Evolutionary conservation across 2,329 filamentous ascomycete species (phyloP).

Genomic region (Colletotrichum gigasporum): DNA sequence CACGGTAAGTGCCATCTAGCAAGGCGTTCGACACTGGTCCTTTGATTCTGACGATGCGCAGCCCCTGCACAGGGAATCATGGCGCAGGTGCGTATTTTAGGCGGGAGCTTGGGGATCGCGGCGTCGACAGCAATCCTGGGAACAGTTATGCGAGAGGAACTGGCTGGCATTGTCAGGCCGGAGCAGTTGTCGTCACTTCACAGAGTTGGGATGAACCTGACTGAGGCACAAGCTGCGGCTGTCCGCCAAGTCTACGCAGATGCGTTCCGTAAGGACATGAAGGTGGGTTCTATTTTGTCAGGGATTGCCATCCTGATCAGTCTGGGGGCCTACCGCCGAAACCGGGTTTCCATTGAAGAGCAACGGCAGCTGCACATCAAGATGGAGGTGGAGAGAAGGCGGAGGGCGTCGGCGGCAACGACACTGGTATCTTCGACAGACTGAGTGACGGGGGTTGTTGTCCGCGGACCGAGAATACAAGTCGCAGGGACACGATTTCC

Average conservation of each 20-base stretch:
- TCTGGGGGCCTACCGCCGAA: slow-evolving; percentile 48
- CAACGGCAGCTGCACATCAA: slow-evolving; percentile 30
- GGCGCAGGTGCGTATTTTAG: slow-evolving; percentile 60
- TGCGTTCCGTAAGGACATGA: slow-evolving; percentile 58
- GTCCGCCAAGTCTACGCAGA: slow-evolving; percentile 52
- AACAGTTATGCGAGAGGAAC: slow-evolving; percentile 40
- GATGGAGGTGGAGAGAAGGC: slow-evolving; percentile 14
- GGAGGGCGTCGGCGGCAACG: slow-evolving; percentile 23
- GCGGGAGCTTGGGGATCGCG: slow-evolving; percentile 64
- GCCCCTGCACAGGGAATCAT: slow-evolving; percentile 63
- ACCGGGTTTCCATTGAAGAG: slow-evolving; percentile 40
- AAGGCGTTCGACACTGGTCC: neutral
- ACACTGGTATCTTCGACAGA: slow-evolving; percentile 25
- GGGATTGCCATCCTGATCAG: slow-evolving; percentile 50
- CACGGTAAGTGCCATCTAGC: slow-evolving; percentile 49
- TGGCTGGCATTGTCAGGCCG: slow-evolving; percentile 40
- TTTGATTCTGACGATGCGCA: slow-evolving; percentile 35
- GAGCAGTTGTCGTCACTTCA: slow-evolving; percentile 40
- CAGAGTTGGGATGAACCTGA: slow-evolving; percentile 35
- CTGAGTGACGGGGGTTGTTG: neutral
- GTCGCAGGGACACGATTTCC: too few species aligned
- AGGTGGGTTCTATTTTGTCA: slow-evolving; percentile 52
- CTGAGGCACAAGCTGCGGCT: slow-evolving; percentile 38
- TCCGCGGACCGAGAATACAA: too few species aligned
- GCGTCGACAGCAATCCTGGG: slow-evolving; percentile 58